Evolutionary conservation across 805 yeast species (phyloP).

Genomic region (Yarrowia sp.): DNA sequence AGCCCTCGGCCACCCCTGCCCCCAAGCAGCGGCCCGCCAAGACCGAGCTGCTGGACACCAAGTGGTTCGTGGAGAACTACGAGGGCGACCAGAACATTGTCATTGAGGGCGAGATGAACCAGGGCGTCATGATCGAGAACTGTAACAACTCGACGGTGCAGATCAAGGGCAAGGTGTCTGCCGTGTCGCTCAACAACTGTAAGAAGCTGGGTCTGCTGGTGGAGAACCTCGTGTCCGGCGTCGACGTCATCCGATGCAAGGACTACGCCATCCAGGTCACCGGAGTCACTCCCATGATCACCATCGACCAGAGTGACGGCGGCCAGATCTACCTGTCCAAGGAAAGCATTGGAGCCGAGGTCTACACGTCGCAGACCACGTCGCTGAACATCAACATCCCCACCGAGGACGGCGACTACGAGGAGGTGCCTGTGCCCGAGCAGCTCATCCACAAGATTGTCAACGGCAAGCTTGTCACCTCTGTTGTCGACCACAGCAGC

Average conservation of each 20-base stretch:
- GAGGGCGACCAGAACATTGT: constrained; percentile 68
- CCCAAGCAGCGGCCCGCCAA: constrained; percentile 55
- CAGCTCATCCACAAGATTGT: constrained; percentile 79
- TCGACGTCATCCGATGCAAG: constrained; percentile 82
- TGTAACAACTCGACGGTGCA: constrained; percentile 77
- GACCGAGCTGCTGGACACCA: constrained; percentile 80
- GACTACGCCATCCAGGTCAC: constrained; percentile 85
- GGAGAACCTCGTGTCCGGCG: constrained; percentile 84
- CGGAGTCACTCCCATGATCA: constrained; percentile 81
- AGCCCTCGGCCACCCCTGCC: constrained; percentile 40
- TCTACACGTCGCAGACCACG: constrained; percentile 85
- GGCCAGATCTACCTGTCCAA: constrained; percentile 80
- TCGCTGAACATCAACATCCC: constrained; percentile 87
- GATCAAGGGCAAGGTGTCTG: constrained; percentile 89
- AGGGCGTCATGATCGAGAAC: constrained; percentile 86
- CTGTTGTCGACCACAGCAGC: constrained; percentile 83
- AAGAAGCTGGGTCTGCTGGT: constrained; percentile 75
- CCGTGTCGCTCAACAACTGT: constrained; percentile 79
- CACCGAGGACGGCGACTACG: constrained; percentile 63
- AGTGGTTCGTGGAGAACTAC: constrained; percentile 87
- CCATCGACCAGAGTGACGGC: constrained; percentile 87
- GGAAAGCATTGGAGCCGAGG: constrained; percentile 73
- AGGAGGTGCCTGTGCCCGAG: constrained; percentile 90
- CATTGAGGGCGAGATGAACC: constrained; percentile 82
- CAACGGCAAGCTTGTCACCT: constrained; percentile 63